These are phyloP conservation scores for Luvunga scandens DNA, from an alignment of 345 rosid species.

Conservation along the genomic window DNA sequence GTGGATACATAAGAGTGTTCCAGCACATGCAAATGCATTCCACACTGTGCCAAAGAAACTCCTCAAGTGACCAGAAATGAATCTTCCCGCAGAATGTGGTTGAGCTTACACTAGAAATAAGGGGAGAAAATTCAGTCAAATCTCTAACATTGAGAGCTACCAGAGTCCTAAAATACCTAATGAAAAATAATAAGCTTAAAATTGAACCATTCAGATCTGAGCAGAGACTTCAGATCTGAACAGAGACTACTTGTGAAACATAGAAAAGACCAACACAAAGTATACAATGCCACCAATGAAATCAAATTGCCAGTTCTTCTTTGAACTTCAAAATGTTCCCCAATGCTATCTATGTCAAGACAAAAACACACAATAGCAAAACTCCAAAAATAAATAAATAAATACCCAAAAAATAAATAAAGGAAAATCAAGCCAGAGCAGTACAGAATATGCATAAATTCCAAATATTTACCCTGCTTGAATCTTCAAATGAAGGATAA, in stretches of 20 bases:
- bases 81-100: constrained; percentile 82
- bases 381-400: background rate
- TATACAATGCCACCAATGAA: constrained; percentile 96
- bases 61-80: constrained; percentile 81
- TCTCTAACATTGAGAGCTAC: background rate
- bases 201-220: background rate
- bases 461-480: constrained; percentile 69
- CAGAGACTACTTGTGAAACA: constrained; percentile 96
- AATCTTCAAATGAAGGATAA: constrained; percentile 94
- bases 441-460: constrained; percentile 7
- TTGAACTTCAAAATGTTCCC: constrained; percentile 97
- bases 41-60: constrained; percentile 82
- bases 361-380: constrained; percentile 14
- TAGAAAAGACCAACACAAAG: constrained; percentile 80
- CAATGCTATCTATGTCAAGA: constrained; percentile 77
- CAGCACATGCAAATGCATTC: constrained; percentile 67
- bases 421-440: constrained; percentile 10
- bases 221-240: too few species aligned
- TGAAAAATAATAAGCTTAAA: background rate
- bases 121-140: constrained; percentile 21
- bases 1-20: constrained; percentile 80
- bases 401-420: too few species aligned
- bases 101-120: constrained; percentile 79
- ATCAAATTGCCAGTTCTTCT: constrained; percentile 99
- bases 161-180: constrained; percentile 8